Evolutionary conservation across 495 filamentous ascomycete genomes (phyloP), one percentile per base, ranked within the genome.

Genomic region (Friedmanniomyces endolithicus): DNA sequence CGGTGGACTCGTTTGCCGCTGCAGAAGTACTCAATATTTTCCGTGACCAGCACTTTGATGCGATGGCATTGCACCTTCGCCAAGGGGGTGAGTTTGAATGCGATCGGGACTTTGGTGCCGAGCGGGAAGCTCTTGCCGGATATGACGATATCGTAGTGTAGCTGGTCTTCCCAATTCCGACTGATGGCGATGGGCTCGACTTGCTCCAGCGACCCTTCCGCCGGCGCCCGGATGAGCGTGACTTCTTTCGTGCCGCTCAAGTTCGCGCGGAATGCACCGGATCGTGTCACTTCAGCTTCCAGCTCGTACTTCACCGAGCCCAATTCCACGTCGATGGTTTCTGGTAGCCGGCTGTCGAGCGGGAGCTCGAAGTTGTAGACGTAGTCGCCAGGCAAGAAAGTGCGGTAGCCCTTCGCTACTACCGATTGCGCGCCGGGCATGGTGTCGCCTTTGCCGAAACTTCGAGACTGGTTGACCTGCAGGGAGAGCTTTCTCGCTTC

Each of bases 81-180:
- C 19, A 98, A 70, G 0, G 92, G 92, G 1, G 90, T 98, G 54
- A 98, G 75, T 63, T 95, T 97, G 75, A 98, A 97, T 1, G 94
- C 92, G 55, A 98, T 95, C 14, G 92, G 92, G 23, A 98, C 88
- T 62, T 88, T 88, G 2, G 86, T 76, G 19, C 94, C 94, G 14
- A 98, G 75, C 2, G 92, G 88, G 63, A 98, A 98, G 1, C 90
- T 95, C 79, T 98, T 98, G 49, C 94, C 92, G 2, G 90, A 96
- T 57, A 98, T 95, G 62, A 97, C 87, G 56, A 98, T 98, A 62
- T 98, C 92, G 69, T 98, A 98, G 63, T 96, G 90, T 31, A 98
- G 77, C 64, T 98, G 92, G 63, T 98, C 94, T 63, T 98, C 92
- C 92, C 92, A 98, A 53, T 88, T 90, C 23, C 92, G 76, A 50